phyloP scores from a whole-genome alignment of 768 basidiomycete genomes.

The Tulasnella sp. region DNA sequence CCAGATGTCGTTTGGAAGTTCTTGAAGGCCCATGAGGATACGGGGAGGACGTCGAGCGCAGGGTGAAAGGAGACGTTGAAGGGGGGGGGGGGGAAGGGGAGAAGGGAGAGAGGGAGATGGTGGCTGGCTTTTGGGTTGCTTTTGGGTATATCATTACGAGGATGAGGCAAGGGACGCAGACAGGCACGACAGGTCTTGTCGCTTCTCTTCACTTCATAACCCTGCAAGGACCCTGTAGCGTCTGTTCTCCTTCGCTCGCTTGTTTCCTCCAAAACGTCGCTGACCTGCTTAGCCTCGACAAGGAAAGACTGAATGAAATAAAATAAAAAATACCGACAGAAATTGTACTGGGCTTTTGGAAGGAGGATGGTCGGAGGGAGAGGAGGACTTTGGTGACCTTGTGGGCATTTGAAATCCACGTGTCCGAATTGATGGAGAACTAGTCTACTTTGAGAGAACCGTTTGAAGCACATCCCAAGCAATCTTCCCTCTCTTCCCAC shows the following conservation, averaged over 20 bases:
- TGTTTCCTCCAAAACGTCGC: background rate
- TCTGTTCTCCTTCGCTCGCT: background rate
- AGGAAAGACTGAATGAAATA: background rate
- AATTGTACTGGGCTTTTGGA: background rate
- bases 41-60: too few species aligned
- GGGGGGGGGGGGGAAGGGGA: background rate
- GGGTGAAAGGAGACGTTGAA: too few species aligned
- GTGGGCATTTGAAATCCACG: background rate
- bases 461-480: background rate
- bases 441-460: background rate
- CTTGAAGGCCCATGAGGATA: background rate
- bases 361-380: background rate
- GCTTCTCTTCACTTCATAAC: background rate
- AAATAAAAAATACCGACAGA: background rate
- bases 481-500: too few species aligned
- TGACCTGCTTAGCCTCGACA: background rate
- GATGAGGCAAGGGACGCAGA: background rate
- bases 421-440: background rate
- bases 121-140: background rate
- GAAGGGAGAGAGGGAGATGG: background rate
- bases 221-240: background rate
- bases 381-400: too few species aligned
- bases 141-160: background rate
- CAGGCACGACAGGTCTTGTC: background rate
- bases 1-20: background rate